Evolutionary conservation across 371 early-diverging fungal species (phyloP).

Genomic region (Rhizomucor miehei): DNA sequence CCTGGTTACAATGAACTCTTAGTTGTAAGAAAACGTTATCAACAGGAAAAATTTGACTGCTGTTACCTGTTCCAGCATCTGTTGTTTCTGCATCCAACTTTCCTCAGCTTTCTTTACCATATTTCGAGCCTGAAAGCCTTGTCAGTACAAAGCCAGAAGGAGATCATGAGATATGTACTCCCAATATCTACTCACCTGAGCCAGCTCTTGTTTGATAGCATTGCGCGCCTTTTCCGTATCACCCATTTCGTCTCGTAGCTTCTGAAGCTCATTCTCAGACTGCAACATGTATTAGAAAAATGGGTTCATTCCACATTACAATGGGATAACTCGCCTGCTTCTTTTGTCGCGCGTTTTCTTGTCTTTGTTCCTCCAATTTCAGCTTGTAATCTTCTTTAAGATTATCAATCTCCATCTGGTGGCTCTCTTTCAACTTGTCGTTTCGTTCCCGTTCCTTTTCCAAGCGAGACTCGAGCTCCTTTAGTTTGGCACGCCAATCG

Average conservation of each 20-base stretch:
- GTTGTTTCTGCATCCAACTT: conserved; percentile 45
- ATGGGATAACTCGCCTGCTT: not conserved
- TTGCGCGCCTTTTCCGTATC: conserved; percentile 36
- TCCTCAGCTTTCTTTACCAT: conserved; percentile 54
- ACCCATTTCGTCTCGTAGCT: conserved; percentile 20
- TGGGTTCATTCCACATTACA: not conserved
- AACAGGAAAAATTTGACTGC: no score
- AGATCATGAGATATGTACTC: no score
- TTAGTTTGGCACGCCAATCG: conserved; percentile 37
- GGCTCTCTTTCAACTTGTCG: conserved; percentile 18
- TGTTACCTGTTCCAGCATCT: conserved; percentile 24
- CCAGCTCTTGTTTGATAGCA: conserved; percentile 41
- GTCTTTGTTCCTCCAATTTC: conserved; percentile 1
- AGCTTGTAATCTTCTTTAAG: conserved; percentile 4
- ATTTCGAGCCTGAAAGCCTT: conserved; percentile 28
- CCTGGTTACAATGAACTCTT: no score
- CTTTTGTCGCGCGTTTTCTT: not conserved
- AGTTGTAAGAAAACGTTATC: no score
- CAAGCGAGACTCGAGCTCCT: conserved; percentile 12
- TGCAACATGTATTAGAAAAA: not conserved
- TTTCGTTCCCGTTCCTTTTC: conserved; percentile 12
- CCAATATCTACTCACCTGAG: conserved; percentile 22
- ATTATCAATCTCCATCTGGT: conserved; percentile 13
- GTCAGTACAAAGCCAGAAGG: no score
- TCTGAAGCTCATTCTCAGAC: conserved; percentile 18